Percentiles rank a stretch among this genome's conserved stretches.
Evolutionary conservation across 2,329 filamentous ascomycete genomes (phyloP).

Genomic region (Pochonia chlamydosporia): DNA sequence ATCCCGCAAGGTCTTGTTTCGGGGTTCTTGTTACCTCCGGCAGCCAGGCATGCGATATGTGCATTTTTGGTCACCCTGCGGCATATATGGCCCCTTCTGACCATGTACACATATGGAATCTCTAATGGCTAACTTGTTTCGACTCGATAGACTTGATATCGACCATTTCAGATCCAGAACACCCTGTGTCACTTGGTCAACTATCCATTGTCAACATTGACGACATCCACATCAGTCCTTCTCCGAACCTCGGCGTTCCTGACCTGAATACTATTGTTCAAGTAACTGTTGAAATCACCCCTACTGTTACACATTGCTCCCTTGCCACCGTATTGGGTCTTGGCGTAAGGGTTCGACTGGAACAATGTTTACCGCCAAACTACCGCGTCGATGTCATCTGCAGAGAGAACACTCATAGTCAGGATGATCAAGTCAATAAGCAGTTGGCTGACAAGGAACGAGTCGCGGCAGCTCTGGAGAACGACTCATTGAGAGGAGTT

Average conservation of each 20-base stretch:
- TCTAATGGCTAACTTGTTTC: constrained; percentile 11
- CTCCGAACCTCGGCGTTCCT: constrained; percentile 30
- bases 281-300: constrained; percentile 85
- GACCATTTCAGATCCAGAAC: constrained; percentile 92
- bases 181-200: constrained; percentile 88
- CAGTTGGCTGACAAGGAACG: constrained; percentile 95
- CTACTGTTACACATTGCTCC: constrained; percentile 94
- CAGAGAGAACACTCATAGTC: constrained; percentile 93
- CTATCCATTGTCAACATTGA: constrained; percentile 93
- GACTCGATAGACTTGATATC: constrained; percentile 72
- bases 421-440: constrained; percentile 94
- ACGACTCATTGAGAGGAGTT: constrained; percentile 81
- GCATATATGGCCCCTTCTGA: background rate
- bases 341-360: constrained; percentile 83
- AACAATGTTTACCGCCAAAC: constrained; percentile 84
- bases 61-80: no score
- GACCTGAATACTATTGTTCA: constrained; percentile 55
- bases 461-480: constrained; percentile 90
- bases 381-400: constrained; percentile 90
- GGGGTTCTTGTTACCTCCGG: background rate
- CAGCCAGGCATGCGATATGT: background rate
- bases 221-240: constrained; percentile 70
- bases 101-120: background rate
- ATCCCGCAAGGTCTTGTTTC: background rate
- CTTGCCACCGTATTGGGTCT: constrained; percentile 94